These are phyloP conservation scores for Alternaria tenuissima DNA, from an alignment of 2,329 filamentous ascomycete species.

Conservation along the genomic window DNA sequence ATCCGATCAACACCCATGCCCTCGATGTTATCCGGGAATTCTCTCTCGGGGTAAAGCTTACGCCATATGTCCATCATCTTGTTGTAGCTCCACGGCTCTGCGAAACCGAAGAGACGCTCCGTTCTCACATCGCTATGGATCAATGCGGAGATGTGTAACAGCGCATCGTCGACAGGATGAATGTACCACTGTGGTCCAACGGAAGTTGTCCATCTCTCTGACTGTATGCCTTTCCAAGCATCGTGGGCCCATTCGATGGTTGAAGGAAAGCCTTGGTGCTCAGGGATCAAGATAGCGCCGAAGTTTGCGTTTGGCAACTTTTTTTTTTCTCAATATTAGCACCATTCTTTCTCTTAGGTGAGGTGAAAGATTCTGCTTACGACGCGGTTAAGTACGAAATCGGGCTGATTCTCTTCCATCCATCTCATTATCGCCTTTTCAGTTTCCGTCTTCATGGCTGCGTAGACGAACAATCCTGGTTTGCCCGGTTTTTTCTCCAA, in stretches of 20 bases:
- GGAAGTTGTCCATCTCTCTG: slow-evolving; percentile 34
- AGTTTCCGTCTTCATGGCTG: slow-evolving; percentile 57
- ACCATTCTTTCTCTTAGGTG: not conserved
- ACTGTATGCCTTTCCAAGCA: slow-evolving; percentile 42
- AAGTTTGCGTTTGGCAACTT: slow-evolving; percentile 49
- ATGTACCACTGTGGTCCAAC: slow-evolving; percentile 32
- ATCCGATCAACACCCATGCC: slow-evolving; percentile 27
- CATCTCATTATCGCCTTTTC: slow-evolving; percentile 60
- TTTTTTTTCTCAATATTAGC: not conserved
- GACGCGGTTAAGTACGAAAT: slow-evolving; percentile 55
- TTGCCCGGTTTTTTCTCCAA: slow-evolving; percentile 33
- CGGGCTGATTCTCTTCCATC: slow-evolving; percentile 53
- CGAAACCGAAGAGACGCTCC: slow-evolving; percentile 65
- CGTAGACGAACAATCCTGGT: slow-evolving; percentile 50
- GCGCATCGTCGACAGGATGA: slow-evolving; percentile 46
- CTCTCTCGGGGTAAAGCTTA: slow-evolving; percentile 51
- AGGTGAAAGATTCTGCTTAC: slow-evolving; percentile 15
- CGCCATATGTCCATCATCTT: slow-evolving; percentile 52
- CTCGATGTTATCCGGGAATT: slow-evolving; percentile 39
- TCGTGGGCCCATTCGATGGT: slow-evolving; percentile 37
- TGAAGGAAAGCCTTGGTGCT: slow-evolving; percentile 44
- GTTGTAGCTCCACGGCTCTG: slow-evolving; percentile 58
- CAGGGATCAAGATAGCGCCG: slow-evolving; percentile 46
- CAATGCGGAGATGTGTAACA: slow-evolving; percentile 62
- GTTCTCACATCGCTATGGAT: slow-evolving; percentile 56